Percentiles rank a stretch among this genome's conserved stretches.
Evolutionary conservation across 2,329 filamentous ascomycete species (phyloP).

Genomic region (Curvularia lunata): DNA sequence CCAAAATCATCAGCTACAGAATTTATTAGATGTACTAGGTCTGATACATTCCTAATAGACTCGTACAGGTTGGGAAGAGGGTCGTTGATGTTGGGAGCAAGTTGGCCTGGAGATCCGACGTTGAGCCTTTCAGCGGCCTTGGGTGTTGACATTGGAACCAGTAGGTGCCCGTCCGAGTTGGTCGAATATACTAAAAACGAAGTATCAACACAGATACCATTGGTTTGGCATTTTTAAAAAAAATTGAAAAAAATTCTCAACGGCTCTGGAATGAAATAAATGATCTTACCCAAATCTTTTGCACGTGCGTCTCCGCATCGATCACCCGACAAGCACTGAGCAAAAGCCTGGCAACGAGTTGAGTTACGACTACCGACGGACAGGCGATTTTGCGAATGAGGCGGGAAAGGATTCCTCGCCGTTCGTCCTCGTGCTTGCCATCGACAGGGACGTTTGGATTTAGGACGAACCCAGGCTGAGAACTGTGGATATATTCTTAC

Average conservation of each 20-base stretch:
- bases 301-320: slow-evolving; percentile 37
- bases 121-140: slow-evolving; percentile 37
- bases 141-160: slow-evolving; percentile 22
- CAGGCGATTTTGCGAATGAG: slow-evolving; percentile 11
- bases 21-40: slow-evolving; percentile 47
- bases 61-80: slow-evolving; percentile 24
- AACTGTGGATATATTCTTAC: slow-evolving; percentile 30
- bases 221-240: slow-evolving; percentile 21
- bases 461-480: slow-evolving; percentile 19
- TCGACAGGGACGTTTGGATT: slow-evolving; percentile 10
- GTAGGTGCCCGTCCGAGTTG: slow-evolving; percentile 16
- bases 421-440: slow-evolving; percentile 16
- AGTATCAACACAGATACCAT: slow-evolving; percentile 5
- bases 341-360: slow-evolving; percentile 21
- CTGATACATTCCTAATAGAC: slow-evolving; percentile 40
- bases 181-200: slow-evolving; percentile 3
- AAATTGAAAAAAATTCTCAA: no score
- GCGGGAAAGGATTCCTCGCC: slow-evolving; percentile 23
- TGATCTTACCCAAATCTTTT: slow-evolving; percentile 47
- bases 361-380: neutral
- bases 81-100: slow-evolving; percentile 44
- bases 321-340: slow-evolving; percentile 23
- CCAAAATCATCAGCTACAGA: slow-evolving; percentile 47
- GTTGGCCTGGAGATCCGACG: slow-evolving; percentile 30
- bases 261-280: slow-evolving; percentile 28